Percentiles rank a stretch among this genome's conserved stretches.
phyloP scores from a whole-genome alignment of 805 yeast species.

The Yarrowia hollandica region DNA sequence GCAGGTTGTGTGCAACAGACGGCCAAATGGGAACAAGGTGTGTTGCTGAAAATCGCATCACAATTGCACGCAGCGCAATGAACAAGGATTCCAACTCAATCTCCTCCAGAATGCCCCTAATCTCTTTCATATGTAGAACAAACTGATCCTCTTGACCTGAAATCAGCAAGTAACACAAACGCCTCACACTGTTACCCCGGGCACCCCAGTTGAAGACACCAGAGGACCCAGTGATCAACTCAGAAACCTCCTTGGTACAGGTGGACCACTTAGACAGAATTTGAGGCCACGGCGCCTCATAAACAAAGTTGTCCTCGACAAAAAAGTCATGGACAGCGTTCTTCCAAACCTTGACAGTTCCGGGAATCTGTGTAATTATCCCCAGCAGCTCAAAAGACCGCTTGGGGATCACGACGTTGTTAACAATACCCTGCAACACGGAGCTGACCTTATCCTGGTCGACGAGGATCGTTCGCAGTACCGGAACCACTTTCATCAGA shows the following conservation, averaged over 20 bases:
- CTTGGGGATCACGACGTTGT: slow-evolving; percentile 40
- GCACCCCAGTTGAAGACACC: slow-evolving; percentile 67
- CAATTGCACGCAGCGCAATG: slow-evolving; percentile 61
- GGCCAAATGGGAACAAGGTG: slow-evolving; percentile 73
- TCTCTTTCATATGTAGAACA: slow-evolving; percentile 49
- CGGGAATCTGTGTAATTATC: slow-evolving; percentile 39
- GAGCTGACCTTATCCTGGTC: slow-evolving; percentile 64
- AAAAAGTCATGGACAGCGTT: slow-evolving; percentile 61
- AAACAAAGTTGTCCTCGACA: slow-evolving; percentile 60
- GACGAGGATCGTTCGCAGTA: slow-evolving; percentile 47
- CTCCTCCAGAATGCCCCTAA: slow-evolving; percentile 51
- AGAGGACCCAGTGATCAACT: slow-evolving; percentile 50
- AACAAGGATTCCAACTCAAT: slow-evolving; percentile 47
- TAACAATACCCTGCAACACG: slow-evolving; percentile 53
- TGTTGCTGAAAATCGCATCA: slow-evolving; percentile 60
- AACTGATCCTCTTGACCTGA: slow-evolving; percentile 61
- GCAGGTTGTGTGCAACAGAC: slow-evolving; percentile 61
- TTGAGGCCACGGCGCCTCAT: slow-evolving; percentile 51
- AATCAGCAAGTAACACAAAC: slow-evolving; percentile 64
- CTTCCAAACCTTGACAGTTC: slow-evolving; percentile 61
- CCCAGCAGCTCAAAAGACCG: slow-evolving; percentile 48
- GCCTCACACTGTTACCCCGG: slow-evolving; percentile 54
- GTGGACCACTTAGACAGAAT: slow-evolving; percentile 64
- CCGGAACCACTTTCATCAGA: slow-evolving; percentile 46
- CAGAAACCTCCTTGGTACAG: slow-evolving; percentile 57